Conservation (phyloP, 1,139 yeast genomes). For the Pichia sp. region DNA sequence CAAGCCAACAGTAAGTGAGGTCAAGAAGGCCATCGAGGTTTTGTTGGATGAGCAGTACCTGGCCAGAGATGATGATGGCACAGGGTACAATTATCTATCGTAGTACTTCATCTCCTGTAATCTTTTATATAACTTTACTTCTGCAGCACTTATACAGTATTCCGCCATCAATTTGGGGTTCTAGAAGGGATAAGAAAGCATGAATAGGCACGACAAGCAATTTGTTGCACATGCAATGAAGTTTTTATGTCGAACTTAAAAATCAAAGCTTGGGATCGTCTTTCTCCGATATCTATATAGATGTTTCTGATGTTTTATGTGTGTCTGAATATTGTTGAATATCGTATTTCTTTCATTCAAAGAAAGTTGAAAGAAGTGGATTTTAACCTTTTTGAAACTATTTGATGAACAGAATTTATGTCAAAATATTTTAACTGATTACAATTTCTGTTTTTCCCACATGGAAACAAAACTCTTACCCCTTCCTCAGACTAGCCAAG, state of each 20-base stretch:
- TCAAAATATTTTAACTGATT: too few relatives aligned
- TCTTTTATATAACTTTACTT: neutral
- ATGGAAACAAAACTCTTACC: too few relatives aligned
- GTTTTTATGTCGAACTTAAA: too few relatives aligned
- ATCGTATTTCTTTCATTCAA: too few relatives aligned
- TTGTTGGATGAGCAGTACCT: conserved; percentile 85
- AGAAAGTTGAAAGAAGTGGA: too few relatives aligned
- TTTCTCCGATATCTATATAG: too few relatives aligned
- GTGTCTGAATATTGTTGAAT: neutral
- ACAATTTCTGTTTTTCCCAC: too few relatives aligned
- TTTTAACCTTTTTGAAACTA: too few relatives aligned
- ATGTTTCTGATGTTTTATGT: neutral
- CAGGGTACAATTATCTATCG: conserved; percentile 70
- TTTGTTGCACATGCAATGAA: neutral
- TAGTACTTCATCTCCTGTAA: conserved; percentile 26
- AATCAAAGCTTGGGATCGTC: too few relatives aligned
- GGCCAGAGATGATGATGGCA: conserved; percentile 68
- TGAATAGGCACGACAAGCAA: neutral
- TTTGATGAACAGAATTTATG: too few relatives aligned
- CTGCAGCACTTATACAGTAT: neutral
- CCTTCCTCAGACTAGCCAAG: too few relatives aligned
- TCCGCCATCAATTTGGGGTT: neutral
- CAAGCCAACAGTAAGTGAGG: conserved; percentile 78
- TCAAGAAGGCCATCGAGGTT: conserved; percentile 80
- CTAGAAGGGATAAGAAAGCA: neutral